Evolutionary conservation across 129 eudicot genomes (phyloP).

Genomic region (Deinandra increscens): DNA sequence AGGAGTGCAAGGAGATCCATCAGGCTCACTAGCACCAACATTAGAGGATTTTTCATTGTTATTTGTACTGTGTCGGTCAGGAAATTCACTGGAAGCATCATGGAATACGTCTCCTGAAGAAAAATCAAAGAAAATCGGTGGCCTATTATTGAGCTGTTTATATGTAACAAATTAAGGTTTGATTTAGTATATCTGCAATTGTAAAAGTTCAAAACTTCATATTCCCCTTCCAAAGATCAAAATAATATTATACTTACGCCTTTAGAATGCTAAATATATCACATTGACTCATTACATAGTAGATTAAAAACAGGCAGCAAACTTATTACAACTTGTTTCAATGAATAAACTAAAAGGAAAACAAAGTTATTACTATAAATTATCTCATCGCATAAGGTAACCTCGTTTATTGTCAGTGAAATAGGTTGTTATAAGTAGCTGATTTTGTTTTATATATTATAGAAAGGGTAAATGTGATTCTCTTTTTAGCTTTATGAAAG

Average conservation of each 20-base stretch:
- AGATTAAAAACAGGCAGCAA: background rate
- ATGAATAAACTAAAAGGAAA: background rate
- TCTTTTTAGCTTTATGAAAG: background rate
- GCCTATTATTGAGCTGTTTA: background rate
- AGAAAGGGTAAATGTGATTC: background rate
- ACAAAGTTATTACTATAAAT: background rate
- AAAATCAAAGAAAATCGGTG: constrained; percentile 1
- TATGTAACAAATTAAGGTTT: background rate
- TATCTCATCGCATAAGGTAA: background rate
- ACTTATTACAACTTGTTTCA: background rate
- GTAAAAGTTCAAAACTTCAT: background rate
- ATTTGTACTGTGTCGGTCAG: constrained; percentile 22
- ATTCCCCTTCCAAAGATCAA: background rate
- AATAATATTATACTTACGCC: background rate
- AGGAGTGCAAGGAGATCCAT: constrained; percentile 43
- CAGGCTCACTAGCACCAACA: constrained; percentile 21
- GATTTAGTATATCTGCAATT: background rate
- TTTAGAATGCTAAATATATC: background rate
- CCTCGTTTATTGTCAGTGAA: background rate
- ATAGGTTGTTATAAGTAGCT: background rate
- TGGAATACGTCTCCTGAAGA: constrained; percentile 71
- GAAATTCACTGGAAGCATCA: constrained; percentile 64
- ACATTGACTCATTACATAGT: background rate
- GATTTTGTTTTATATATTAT: background rate
- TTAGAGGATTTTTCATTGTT: constrained; percentile 28